Conservation (phyloP, 2,329 filamentous ascomycete genomes). For the Mycocentrospora acerina region DNA sequence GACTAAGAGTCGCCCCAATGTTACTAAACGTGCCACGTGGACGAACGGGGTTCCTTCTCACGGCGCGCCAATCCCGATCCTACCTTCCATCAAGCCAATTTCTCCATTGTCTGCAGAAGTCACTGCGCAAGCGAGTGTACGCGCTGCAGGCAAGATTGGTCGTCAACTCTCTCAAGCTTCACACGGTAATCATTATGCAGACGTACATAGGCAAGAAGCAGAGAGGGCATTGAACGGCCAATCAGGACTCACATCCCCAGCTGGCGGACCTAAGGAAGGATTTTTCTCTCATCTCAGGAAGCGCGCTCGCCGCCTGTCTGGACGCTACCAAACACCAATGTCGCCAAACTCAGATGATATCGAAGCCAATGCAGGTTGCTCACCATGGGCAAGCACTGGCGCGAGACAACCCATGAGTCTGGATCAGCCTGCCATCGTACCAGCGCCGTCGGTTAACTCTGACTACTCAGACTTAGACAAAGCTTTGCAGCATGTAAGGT, state of each 20-base stretch:
- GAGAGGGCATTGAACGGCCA: slow-evolving; percentile 87
- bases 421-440: slow-evolving; percentile 54
- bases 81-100: slow-evolving; percentile 91
- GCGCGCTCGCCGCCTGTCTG: slow-evolving; percentile 86
- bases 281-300: slow-evolving; percentile 98
- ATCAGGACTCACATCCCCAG: slow-evolving; percentile 72
- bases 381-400: slow-evolving; percentile 75
- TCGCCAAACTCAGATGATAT: slow-evolving; percentile 82
- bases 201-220: slow-evolving; percentile 85
- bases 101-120: slow-evolving; percentile 95
- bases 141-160: slow-evolving; percentile 65
- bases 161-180: slow-evolving; percentile 91
- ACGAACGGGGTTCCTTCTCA: slow-evolving; percentile 74
- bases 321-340: slow-evolving; percentile 79
- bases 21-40: slow-evolving; percentile 89
- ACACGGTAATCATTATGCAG: slow-evolving; percentile 88
- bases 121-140: slow-evolving; percentile 79
- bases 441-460: slow-evolving; percentile 48
- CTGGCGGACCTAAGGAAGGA: slow-evolving; percentile 82
- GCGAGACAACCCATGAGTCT: slow-evolving; percentile 83
- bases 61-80: slow-evolving; percentile 88
- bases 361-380: slow-evolving; percentile 89
- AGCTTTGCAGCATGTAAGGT: slow-evolving; percentile 61
- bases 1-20: slow-evolving; percentile 58
- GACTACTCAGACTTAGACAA: slow-evolving; percentile 63